Conservation (phyloP, 371 early-diverging fungal genomes). For the Lichtheimia corymbifera region DNA sequence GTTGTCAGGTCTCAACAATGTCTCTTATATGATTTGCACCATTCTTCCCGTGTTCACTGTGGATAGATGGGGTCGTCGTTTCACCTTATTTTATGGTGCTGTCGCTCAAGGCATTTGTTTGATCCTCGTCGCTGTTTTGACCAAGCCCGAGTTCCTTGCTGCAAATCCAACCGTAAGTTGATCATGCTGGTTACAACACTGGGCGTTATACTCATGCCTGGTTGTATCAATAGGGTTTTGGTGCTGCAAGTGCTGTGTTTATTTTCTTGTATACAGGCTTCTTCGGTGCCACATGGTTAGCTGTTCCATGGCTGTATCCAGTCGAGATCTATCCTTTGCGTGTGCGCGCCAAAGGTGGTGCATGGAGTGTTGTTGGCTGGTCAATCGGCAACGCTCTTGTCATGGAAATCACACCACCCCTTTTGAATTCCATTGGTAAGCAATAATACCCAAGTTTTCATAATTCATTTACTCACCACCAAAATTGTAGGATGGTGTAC, state of each 20-base stretch:
- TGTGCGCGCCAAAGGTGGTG: constrained; percentile 43
- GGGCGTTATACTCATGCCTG: constrained; percentile 32
- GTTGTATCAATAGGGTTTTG: constrained; percentile 17
- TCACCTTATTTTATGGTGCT: constrained; percentile 41
- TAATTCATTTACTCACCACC: too few relatives aligned
- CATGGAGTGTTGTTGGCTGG: constrained; percentile 49
- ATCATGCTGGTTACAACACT: too few relatives aligned
- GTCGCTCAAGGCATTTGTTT: constrained; percentile 38
- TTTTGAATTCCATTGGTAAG: constrained; percentile 34
- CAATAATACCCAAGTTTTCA: too few relatives aligned
- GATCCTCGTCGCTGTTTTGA: constrained; percentile 35
- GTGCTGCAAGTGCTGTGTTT: constrained; percentile 37
- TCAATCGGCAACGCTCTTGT: constrained; percentile 45
- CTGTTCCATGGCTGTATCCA: constrained; percentile 44
- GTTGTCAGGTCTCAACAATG: constrained; percentile 39
- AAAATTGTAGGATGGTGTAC: constrained; percentile 25
- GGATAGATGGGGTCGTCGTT: constrained; percentile 40
- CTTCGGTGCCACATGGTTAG: constrained; percentile 45
- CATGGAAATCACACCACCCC: constrained; percentile 43
- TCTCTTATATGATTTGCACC: constrained; percentile 39
- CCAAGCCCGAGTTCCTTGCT: constrained; percentile 36
- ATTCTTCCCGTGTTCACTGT: constrained; percentile 41
- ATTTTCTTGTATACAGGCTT: constrained; percentile 37
- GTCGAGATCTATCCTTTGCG: constrained; percentile 41
- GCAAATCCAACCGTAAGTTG: constrained; percentile 15